These are phyloP conservation scores for Trametes sanguinea DNA, from an alignment of 768 basidiomycete genomes.

Conservation along the genomic window DNA sequence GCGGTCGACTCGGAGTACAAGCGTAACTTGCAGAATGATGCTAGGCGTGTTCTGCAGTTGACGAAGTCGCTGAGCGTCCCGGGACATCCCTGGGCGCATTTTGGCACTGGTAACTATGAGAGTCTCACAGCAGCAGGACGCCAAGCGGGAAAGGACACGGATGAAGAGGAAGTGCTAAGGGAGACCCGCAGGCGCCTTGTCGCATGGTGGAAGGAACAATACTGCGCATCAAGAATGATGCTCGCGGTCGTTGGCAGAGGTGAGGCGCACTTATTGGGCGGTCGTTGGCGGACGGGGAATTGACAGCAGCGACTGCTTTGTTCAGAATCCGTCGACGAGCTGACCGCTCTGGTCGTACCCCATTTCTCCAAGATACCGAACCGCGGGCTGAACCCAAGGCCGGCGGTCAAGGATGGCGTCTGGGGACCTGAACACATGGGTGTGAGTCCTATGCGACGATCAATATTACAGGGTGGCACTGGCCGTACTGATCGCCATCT, in stretches of 20 bases:
- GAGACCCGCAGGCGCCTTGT: conserved; percentile 36
- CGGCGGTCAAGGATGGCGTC: conserved; percentile 22
- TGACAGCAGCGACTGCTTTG: not conserved
- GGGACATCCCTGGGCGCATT: conserved; percentile 47
- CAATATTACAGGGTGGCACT: not conserved
- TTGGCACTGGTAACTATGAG: conserved; percentile 49
- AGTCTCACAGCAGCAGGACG: conserved; percentile 25
- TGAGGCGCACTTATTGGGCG: not conserved
- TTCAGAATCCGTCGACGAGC: conserved; percentile 39
- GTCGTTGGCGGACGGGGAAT: not conserved
- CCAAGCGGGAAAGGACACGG: conserved; percentile 29
- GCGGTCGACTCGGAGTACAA: conserved; percentile 61
- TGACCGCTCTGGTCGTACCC: conserved; percentile 34
- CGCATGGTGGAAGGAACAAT: conserved; percentile 41
- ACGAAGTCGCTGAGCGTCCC: conserved; percentile 43
- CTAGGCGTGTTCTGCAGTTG: conserved; percentile 51
- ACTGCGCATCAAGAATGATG: conserved; percentile 41
- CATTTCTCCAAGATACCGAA: conserved; percentile 37
- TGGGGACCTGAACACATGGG: conserved; percentile 27
- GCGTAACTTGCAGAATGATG: conserved; percentile 52
- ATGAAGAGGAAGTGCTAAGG: conserved; percentile 41
- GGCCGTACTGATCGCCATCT: conserved; percentile 16
- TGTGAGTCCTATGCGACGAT: conserved; percentile 5
- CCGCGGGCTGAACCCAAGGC: conserved; percentile 31
- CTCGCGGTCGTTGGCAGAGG: conserved; percentile 40